phyloP scores from a whole-genome alignment of 768 basidiomycete genomes.

The Rhodotorula diobovata region DNA sequence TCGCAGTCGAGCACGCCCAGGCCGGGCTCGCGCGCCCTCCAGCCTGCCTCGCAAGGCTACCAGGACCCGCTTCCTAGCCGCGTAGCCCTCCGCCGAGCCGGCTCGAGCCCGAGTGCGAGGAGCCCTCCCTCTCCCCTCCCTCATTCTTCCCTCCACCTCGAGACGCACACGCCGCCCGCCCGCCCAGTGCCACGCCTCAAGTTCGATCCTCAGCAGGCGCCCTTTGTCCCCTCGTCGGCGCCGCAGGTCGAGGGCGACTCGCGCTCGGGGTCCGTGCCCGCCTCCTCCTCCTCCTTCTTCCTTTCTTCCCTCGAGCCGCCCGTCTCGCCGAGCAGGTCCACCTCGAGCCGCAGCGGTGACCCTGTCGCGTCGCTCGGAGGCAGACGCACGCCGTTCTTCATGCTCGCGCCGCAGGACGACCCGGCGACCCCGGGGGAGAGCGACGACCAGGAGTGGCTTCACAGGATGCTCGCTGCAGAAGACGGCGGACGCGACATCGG shows the following conservation, averaged over 20 bases:
- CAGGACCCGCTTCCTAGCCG: background rate
- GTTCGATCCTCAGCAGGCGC: background rate
- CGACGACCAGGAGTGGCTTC: background rate
- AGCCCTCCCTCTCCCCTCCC: background rate
- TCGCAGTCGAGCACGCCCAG: no score
- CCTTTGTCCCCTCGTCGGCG: no score
- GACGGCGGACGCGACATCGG: no score
- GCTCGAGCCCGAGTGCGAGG: background rate
- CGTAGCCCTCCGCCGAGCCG: no score
- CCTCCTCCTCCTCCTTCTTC: no score
- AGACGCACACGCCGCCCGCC: background rate
- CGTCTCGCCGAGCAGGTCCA: no score
- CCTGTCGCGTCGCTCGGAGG: background rate
- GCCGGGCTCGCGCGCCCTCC: no score
- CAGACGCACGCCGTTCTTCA: slow-evolving; percentile 5
- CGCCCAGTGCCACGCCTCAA: background rate
- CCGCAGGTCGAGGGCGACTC: no score
- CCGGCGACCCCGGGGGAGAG: background rate
- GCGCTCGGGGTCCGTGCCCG: no score
- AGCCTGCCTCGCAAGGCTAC: no score
- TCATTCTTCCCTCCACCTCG: background rate
- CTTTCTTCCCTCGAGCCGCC: no score
- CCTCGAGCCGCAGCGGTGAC: background rate
- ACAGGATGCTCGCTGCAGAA: background rate
- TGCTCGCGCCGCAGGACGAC: background rate